phyloP scores from a whole-genome alignment of 2,329 filamentous ascomycete genomes.

The Pseudopithomyces maydicus region DNA sequence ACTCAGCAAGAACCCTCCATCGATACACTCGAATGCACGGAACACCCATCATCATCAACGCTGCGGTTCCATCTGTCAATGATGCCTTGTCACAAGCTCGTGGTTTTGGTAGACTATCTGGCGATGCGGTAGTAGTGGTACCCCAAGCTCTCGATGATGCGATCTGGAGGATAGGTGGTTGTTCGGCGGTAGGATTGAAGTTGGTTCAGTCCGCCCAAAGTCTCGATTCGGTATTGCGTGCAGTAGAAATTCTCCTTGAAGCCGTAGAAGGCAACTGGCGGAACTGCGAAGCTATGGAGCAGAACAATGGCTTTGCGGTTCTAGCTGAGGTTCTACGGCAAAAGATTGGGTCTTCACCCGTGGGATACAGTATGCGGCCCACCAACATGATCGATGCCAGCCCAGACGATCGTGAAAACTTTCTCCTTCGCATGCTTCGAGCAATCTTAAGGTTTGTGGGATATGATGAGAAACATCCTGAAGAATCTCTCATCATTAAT shows the following conservation, averaged over 20 bases:
- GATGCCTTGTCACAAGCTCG: conserved; percentile 83
- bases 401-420: conserved; percentile 52
- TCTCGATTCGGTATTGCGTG: conserved; percentile 72
- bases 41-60: conserved; percentile 84
- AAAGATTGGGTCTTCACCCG: conserved; percentile 67
- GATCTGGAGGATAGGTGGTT: conserved; percentile 91
- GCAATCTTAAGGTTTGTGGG: conserved; percentile 86
- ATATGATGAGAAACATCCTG: conserved; percentile 77
- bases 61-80: conserved; percentile 82
- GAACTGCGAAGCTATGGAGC: conserved; percentile 97
- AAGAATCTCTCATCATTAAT: conserved; percentile 93
- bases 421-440: conserved; percentile 69
- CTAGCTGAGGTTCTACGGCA: conserved; percentile 81
- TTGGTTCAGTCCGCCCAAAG: conserved; percentile 78
- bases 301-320: conserved; percentile 90
- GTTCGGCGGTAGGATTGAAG: conserved; percentile 82
- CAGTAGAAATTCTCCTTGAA: conserved; percentile 82
- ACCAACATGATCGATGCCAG: conserved; percentile 40
- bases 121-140: conserved; percentile 78
- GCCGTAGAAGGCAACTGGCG: conserved; percentile 92
- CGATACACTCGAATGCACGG: conserved; percentile 74
- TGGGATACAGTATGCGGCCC: conserved; percentile 56
- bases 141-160: conserved; percentile 90
- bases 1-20: conserved; percentile 70
- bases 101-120: conserved; percentile 81